Evolutionary conservation across 441 rosid species (phyloP).

Genomic region (Bruguiera hainesii): DNA sequence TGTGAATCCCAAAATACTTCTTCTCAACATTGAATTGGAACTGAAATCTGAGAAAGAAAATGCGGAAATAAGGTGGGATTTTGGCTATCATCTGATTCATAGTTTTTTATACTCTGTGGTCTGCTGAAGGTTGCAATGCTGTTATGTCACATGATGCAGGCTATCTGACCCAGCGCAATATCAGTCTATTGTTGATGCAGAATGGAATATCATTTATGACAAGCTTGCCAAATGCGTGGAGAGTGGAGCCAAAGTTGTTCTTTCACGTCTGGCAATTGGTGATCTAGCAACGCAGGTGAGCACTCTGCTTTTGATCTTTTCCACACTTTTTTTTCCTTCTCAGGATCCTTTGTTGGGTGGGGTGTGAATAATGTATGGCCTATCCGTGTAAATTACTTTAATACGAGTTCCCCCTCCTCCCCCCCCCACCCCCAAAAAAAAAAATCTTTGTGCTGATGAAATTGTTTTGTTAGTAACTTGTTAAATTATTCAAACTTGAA

Average conservation of each 20-base stretch:
- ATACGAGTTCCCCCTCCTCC: no score
- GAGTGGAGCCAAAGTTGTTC: constrained; percentile 94
- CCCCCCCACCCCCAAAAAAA: no score
- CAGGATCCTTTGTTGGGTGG: background rate
- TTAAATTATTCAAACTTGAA: no score
- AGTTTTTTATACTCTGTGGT: background rate
- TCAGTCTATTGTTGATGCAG: constrained; percentile 99
- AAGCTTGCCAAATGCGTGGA: constrained; percentile 93
- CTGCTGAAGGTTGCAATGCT: constrained; percentile 3
- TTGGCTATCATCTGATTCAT: background rate
- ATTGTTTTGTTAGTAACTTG: background rate
- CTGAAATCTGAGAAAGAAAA: constrained; percentile 99
- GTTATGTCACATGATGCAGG: constrained; percentile 35
- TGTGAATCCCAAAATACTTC: constrained; percentile 69
- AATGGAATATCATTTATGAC: constrained; percentile 99
- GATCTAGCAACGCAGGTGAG: constrained; percentile 95
- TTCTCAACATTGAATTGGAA: constrained; percentile 90
- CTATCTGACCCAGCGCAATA: constrained; percentile 95
- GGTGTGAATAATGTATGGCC: background rate
- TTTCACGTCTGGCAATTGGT: constrained; percentile 96
- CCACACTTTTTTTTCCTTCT: background rate
- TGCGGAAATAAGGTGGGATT: constrained; percentile 85
- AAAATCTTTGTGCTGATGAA: background rate
- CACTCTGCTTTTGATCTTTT: constrained; percentile 10
- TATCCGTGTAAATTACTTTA: background rate